Evolutionary conservation across 805 yeast species (phyloP), one percentile per base, ranked within the genome.

Genomic region (Candida lessepsii): DNA sequence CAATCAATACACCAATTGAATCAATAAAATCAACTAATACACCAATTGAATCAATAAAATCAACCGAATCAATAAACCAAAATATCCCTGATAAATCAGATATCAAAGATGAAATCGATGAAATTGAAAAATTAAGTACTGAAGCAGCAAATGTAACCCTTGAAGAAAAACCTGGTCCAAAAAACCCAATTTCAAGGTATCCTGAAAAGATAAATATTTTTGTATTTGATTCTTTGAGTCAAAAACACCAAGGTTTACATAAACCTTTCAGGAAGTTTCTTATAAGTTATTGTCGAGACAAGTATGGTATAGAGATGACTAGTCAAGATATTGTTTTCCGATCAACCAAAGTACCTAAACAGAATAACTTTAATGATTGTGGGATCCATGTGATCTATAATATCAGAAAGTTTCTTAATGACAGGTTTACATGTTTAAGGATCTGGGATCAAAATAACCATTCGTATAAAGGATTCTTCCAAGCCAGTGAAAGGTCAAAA

Each of bases 301-400:
- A 76, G 49, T 73, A 78, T 48, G 63, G 61, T 1, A 46, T 81
- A 8, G 69, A 63, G 0, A 52, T 89, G 3, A 62, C 63, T 15
- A 67, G 67, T 9, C 58, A 63, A 4, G 71, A 67, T 30, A 75
- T 90, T 16, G 58, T 70, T 31, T 61, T 77, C 34, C 57, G 67
- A 37, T 58, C 67, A 6, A 79, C 81, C 4, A 54, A 66, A 4
- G 93, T 88, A 0, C 96, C 97, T 1, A 79, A 73, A 43, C 99
- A 93, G 55, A 80, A 81, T 21, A 93, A 93, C 57, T 80, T 82
- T 63, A 86, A 89, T 56, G 99, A 93, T 58, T 93, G 99, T 65
- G 99, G 99, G 1, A 78, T 93, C 15, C 96, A 86, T 62, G 86
- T 91, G 2, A 82, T 93, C 11, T 82, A 82, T 50, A 89, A 85